phyloP scores from a whole-genome alignment of 2,329 filamentous ascomycete genomes.

The Gliomastix tumulicola region DNA sequence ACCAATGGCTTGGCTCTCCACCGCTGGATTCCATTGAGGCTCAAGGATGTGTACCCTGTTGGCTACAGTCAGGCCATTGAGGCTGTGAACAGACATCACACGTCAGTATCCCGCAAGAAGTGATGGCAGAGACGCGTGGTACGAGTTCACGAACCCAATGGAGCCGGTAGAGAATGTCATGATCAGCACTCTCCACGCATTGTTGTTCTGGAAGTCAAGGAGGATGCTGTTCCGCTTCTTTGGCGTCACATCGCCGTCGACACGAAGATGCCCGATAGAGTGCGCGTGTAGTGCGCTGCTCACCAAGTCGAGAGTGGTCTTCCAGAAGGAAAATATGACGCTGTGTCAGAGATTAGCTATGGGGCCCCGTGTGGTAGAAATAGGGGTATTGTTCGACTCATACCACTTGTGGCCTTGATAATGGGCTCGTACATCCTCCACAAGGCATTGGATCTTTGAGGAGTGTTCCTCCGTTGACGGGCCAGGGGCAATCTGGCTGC shows the following conservation, averaged over 20 bases:
- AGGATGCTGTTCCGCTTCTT: slow-evolving; percentile 27
- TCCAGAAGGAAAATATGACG: slow-evolving; percentile 41
- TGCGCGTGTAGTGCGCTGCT: slow-evolving; percentile 16
- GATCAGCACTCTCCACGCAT: slow-evolving; percentile 28
- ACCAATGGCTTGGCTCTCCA: slow-evolving; percentile 44
- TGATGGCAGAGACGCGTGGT: not conserved
- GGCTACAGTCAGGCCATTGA: slow-evolving; percentile 31
- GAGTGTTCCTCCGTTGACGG: no score
- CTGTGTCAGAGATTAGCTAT: no score
- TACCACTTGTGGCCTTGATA: no score
- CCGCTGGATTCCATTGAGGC: slow-evolving; percentile 46
- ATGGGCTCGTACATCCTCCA: no score
- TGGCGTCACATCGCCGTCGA: slow-evolving; percentile 35
- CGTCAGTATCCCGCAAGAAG: not conserved
- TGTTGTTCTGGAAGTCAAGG: slow-evolving; percentile 21
- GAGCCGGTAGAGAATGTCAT: slow-evolving; percentile 47
- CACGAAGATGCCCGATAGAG: slow-evolving; percentile 22
- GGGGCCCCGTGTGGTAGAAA: no score
- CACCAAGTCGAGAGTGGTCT: slow-evolving; percentile 29
- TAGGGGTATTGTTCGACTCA: no score
- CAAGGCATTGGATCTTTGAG: no score
- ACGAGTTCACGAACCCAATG: slow-evolving; percentile 29
- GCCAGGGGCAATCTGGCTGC: no score
- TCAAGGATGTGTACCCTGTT: slow-evolving; percentile 44
- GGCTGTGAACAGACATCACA: no score